Evolutionary conservation across 1,139 yeast genomes (phyloP), one percentile per base, ranked within the genome.

Genomic region (Pneumocystis jirovecii): DNA sequence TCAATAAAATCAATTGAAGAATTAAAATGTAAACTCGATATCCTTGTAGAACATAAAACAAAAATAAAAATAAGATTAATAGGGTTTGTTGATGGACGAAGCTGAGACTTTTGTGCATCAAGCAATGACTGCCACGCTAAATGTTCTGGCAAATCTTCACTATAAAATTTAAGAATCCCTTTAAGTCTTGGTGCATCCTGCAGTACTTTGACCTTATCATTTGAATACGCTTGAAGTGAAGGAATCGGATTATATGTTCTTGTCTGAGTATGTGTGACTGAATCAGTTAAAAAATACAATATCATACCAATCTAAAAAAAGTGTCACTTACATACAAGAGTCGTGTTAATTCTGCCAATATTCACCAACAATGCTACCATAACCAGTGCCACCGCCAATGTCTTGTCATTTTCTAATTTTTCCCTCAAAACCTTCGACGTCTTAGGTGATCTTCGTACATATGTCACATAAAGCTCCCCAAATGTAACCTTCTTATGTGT

Each of bases 131-230:
- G 80, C 61, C 87, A 73, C 1, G 81, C 78, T 62, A 79, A 76
- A 1, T 83, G 82, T 65, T 81, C 83, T 17, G 80, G 78, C 8
- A 84, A 80, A 64, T 78, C 83, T 68, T 83, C 86, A 69, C 89
- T 83, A 17, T 82, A 81, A 17, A 96, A 95, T 75, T 91, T 91
- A 70, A 93, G 76, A 31, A 93, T 91, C 0, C 95, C 86, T 74
- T 93, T 93, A 69, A 93, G 80, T 66, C 97, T 79, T 6, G 97
- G 97, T 0, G 97, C 95, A 74, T 93, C 98, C 75, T 93, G 97
- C 61, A 93, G 78, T 66, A 90, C 95, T 73, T 87, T 89, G 63
- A 85, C 80, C 65, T 77, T 78, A 63, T 76, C 77, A 15, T 86
- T 83, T 17, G 61, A 65, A 68, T 82, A 83, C 1, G 86, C 84